These are phyloP conservation scores for Knufia petricola DNA, from an alignment of 2,329 filamentous ascomycete genomes.

Conservation along the genomic window DNA sequence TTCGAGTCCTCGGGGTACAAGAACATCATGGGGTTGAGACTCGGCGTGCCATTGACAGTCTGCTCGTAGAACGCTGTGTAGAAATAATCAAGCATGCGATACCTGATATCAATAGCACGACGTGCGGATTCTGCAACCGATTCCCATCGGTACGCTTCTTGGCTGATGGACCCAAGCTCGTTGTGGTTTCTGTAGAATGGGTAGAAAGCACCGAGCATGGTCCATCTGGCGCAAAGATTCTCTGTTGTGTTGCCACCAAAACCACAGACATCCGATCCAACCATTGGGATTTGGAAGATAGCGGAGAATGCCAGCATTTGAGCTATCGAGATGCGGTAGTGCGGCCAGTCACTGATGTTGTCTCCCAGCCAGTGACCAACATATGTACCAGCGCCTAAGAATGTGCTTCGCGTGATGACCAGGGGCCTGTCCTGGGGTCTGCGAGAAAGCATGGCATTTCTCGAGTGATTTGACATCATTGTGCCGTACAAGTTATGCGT, in stretches of 20 bases:
- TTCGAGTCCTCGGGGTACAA: conserved; percentile 52
- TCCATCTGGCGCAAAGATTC: conserved; percentile 66
- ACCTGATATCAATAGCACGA: conserved; percentile 62
- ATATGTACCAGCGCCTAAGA: conserved; percentile 57
- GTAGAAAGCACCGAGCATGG: conserved; percentile 60
- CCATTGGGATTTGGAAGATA: conserved; percentile 60
- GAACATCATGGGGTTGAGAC: conserved; percentile 63
- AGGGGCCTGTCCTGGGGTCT: conserved; percentile 56
- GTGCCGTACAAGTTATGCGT: conserved; percentile 69
- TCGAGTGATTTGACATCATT: conserved; percentile 62
- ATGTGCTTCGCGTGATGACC: conserved; percentile 67
- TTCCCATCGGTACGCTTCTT: conserved; percentile 66
- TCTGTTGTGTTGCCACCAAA: conserved; percentile 59
- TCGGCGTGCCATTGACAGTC: conserved; percentile 51
- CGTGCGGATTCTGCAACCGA: conserved; percentile 54
- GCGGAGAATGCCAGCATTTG: conserved; percentile 52
- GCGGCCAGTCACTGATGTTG: conserved; percentile 49
- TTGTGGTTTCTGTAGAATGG: conserved; percentile 72
- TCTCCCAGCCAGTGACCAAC: conserved; percentile 56
- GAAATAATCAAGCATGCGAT: conserved; percentile 67
- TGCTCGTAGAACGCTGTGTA: conserved; percentile 62
- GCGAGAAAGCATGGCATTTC: conserved; percentile 55
- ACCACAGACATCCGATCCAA: conserved; percentile 66
- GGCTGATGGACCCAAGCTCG: conserved; percentile 41
- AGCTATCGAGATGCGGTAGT: conserved; percentile 51